Base-by-base conservation (phyloP, 2,329 filamentous ascomycete genomes). In the Emericellopsis atlantica region DNA sequence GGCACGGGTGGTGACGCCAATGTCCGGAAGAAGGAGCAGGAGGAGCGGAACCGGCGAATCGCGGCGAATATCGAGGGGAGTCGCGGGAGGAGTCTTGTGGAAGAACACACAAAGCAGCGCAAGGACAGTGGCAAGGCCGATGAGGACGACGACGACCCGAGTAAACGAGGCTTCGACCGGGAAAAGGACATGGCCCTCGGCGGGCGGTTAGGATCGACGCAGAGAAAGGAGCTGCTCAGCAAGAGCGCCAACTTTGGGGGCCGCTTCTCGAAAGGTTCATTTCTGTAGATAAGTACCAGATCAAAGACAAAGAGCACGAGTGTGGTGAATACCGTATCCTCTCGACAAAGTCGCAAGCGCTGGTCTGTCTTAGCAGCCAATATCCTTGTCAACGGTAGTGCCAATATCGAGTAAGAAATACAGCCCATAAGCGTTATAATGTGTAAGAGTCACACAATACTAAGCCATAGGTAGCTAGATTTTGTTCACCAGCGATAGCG, bases 161-260 rank as follows among this genome's bases (percentile, higher is more conserved):
- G 87, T 59, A 82, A 84, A 60, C 72, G 90, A 45, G 82, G 77
- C 0, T 96, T 96, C 61, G 87, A 95, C 62, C 74, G 79, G 46
- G 86, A 95, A 59, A 96, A 95, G 65, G 92, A 96, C 58, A 95
- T 96, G 77, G 82, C 77, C 32, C 64, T 85, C 3, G 81, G 81
- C 8, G 76, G 77, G 15, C 78, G 76, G 52, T 77, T 95, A 40
- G 82, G 79, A 22, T 67, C 79, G 48, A 71, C 79, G 31, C 80
- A 95, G 65, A 76, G 81, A 49, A 76, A 76, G 51, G 84, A 95
- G 50, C 66, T 96, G 66, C 58, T 95, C 44, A 82, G 76, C 48
- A 82, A 83, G 55, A 84, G 87, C 5, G 76, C 79, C 14, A 82
- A 88, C 52, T 95, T 95, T 61, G 80, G 83, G 4, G 81, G 81